Evolutionary conservation across 768 basidiomycete species (phyloP).

Genomic region (Boletus huronensis): DNA sequence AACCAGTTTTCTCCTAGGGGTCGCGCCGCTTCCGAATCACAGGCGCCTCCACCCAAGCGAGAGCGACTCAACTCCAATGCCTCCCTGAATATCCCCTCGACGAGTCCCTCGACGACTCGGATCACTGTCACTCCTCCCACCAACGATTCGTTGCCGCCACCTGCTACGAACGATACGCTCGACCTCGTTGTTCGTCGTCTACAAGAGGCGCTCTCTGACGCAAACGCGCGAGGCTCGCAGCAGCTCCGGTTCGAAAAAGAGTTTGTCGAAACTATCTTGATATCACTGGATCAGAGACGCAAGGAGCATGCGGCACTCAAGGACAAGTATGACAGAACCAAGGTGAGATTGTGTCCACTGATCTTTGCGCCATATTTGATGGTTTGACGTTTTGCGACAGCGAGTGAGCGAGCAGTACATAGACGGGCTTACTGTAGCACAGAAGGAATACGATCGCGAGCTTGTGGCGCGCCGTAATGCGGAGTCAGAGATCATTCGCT

Average conservation of each 20-base stretch:
- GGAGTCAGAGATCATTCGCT: constrained; percentile 85
- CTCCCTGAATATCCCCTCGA: constrained; percentile 13
- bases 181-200: constrained; percentile 50
- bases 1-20: constrained; percentile 14
- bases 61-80: constrained; percentile 28
- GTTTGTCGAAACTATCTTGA: constrained; percentile 68
- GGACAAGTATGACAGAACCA: constrained; percentile 77
- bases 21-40: constrained; percentile 35
- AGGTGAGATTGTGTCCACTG: constrained; percentile 50
- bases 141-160: constrained; percentile 24
- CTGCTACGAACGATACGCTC: constrained; percentile 33
- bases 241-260: constrained; percentile 70
- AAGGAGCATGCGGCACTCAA: constrained; percentile 63
- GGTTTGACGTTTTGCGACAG: constrained; percentile 39
- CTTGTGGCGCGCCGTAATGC: constrained; percentile 83
- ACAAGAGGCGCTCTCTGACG: constrained; percentile 59
- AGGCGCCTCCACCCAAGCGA: constrained; percentile 16
- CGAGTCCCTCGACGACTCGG: constrained; percentile 24
- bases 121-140: constrained; percentile 48
- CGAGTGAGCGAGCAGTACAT: constrained; percentile 89
- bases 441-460: constrained; percentile 92
- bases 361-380: background rate
- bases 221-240: constrained; percentile 54
- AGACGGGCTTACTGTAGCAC: constrained; percentile 88
- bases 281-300: constrained; percentile 61